phyloP scores from a whole-genome alignment of 2,329 filamentous ascomycete species.

The Raffaelea deltoideospora region DNA sequence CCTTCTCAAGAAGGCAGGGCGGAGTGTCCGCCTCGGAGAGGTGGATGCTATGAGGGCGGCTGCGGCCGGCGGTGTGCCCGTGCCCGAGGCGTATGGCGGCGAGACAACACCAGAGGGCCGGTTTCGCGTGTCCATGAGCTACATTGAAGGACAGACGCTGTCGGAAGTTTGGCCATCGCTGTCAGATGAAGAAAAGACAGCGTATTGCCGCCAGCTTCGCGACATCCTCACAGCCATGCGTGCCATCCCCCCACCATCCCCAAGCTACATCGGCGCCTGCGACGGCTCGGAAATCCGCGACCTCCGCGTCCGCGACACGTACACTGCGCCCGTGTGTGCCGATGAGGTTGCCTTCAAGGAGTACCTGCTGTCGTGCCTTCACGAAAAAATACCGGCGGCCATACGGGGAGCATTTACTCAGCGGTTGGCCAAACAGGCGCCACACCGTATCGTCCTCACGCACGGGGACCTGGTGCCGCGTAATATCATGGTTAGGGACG shows the following conservation, averaged over 20 bases:
- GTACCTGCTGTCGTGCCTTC: constrained; percentile 10
- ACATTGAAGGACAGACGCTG: constrained; percentile 13
- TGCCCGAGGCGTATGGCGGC: constrained; percentile 9
- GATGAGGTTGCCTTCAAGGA: constrained; percentile 14
- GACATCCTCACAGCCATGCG: constrained; percentile 13
- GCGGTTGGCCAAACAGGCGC: constrained; percentile 10
- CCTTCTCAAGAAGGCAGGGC: constrained; percentile 14
- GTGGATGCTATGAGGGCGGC: constrained; percentile 13
- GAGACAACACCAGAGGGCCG: constrained; percentile 9
- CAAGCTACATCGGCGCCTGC: constrained; percentile 14
- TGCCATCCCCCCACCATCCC: constrained; percentile 9
- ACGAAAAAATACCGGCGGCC: constrained; percentile 6
- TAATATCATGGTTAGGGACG: constrained; percentile 26
- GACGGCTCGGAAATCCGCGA: constrained; percentile 14
- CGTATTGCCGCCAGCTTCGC: constrained; percentile 12
- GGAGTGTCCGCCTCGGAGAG: constrained; percentile 11
- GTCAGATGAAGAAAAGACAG: constrained; percentile 10
- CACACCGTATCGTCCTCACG: constrained; percentile 27
- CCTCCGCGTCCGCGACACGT: constrained; percentile 9
- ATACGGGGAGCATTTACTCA: constrained; percentile 11
- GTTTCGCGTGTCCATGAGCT: constrained; percentile 12
- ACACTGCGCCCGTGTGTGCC: constrained; percentile 10
- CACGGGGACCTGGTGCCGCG: constrained; percentile 32
- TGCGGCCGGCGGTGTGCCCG: constrained; percentile 9
- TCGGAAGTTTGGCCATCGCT: constrained; percentile 13